Evolutionary conservation across 2,329 filamentous ascomycete species (phyloP).

Genomic region (Aureobasidium leucospermi): DNA sequence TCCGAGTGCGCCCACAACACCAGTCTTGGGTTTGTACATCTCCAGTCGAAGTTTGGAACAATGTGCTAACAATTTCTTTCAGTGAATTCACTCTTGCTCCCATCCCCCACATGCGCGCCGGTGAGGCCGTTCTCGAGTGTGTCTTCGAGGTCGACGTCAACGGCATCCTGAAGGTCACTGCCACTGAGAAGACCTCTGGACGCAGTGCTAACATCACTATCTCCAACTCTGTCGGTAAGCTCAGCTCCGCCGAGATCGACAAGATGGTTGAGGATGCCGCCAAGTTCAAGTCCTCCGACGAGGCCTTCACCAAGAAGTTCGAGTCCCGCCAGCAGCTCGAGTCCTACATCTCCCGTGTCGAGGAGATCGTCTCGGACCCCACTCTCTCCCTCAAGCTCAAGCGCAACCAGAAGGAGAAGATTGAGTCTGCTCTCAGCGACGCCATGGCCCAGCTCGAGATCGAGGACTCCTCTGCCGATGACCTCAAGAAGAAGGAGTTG

Average conservation of each 20-base stretch:
- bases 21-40: neutral
- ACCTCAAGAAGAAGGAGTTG: constrained; percentile 99
- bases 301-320: constrained; percentile 98
- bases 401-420: constrained; percentile 99
- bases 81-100: constrained; percentile 42
- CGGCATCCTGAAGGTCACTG: constrained; percentile 98
- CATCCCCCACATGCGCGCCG: constrained; percentile 78
- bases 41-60: neutral
- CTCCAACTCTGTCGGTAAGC: constrained; percentile 98
- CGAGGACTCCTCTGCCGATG: constrained; percentile 82
- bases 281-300: constrained; percentile 97
- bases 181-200: constrained; percentile 97
- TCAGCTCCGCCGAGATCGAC: constrained; percentile 90
- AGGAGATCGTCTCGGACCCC: constrained; percentile 97
- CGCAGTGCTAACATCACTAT: constrained; percentile 99
- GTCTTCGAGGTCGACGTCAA: constrained; percentile 99
- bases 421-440: constrained; percentile 91
- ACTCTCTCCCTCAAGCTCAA: constrained; percentile 95
- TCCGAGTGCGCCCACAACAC: constrained; percentile 86
- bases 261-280: constrained; percentile 90
- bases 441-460: constrained; percentile 97
- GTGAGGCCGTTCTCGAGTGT: constrained; percentile 92
- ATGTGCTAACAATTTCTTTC: constrained; percentile 63
- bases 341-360: constrained; percentile 95
- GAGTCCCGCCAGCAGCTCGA: constrained; percentile 99